A percentile compares a stretch with the other conserved stretches of the same genome.
These are phyloP conservation scores for Asterochloris sp. DNA, from an alignment of 139 green algal genomes.

Conservation along the genomic window DNA sequence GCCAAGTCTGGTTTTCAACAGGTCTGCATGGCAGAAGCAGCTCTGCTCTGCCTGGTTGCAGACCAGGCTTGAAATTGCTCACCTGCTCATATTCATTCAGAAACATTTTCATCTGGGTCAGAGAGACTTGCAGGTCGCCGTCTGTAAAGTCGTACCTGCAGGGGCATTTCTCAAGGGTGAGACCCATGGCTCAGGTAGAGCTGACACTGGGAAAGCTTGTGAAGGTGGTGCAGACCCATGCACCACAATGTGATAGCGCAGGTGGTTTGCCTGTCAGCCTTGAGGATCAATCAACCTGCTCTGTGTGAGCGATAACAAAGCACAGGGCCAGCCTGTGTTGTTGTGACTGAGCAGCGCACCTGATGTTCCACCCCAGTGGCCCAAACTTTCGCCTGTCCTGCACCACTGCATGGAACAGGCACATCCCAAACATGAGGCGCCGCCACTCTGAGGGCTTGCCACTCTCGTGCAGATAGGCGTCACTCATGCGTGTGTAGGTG, in stretches of 20 bases:
- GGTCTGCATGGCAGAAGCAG: too few species aligned
- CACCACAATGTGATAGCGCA: too few species aligned
- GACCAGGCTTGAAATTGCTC: too few species aligned
- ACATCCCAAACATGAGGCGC: constrained; percentile 65
- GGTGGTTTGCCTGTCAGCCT: too few species aligned
- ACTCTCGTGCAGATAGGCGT: constrained; percentile 40
- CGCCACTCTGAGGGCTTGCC: constrained; percentile 50
- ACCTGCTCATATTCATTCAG: constrained; percentile 41
- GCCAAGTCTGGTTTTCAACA: too few species aligned
- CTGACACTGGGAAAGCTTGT: too few species aligned
- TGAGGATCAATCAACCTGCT: too few species aligned
- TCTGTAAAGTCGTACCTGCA: constrained; percentile 62
- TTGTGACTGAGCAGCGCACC: neutral
- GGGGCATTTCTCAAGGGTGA: neutral
- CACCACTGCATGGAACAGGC: constrained; percentile 76
- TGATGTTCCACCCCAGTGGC: constrained; percentile 86
- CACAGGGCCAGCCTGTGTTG: too few species aligned
- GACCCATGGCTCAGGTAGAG: neutral
- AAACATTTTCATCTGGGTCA: constrained; percentile 57
- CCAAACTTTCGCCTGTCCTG: constrained; percentile 88
- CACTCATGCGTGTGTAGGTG: constrained; percentile 59
- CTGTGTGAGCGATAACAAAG: too few species aligned
- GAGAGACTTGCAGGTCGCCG: constrained; percentile 49
- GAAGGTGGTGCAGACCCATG: too few species aligned
- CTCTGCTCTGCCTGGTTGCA: too few species aligned